Percentiles rank a stretch among this genome's conserved stretches.
Evolutionary conservation across 306 rosid genomes (phyloP).

Genomic region (Ammopiptanthus mongolicus): DNA sequence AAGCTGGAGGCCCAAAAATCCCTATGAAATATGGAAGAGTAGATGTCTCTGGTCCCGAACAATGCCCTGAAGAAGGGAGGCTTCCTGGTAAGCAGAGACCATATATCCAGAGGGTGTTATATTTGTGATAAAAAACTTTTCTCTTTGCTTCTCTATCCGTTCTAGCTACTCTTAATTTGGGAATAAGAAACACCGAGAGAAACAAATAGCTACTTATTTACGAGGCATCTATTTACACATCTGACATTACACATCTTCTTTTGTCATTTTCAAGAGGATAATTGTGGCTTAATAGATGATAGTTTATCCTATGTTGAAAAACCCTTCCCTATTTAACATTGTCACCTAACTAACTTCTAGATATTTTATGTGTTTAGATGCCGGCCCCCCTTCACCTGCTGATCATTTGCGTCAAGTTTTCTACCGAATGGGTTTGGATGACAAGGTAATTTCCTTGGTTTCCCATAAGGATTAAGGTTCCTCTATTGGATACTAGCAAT

Average conservation of each 20-base stretch:
- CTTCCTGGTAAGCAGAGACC: constrained; percentile 70
- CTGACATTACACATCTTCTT: background rate
- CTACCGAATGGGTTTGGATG: constrained; percentile 89
- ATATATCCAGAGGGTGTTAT: constrained; percentile 11
- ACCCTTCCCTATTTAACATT: background rate
- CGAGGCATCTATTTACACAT: background rate
- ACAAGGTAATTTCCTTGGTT: constrained; percentile 53
- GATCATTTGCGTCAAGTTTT: constrained; percentile 88
- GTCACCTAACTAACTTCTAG: background rate
- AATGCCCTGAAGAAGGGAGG: constrained; percentile 97
- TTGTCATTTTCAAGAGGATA: background rate
- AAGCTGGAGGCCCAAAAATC: constrained; percentile 93
- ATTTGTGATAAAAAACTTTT: constrained; percentile 2
- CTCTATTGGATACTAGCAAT: background rate
- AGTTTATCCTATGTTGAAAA: background rate
- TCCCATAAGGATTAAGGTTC: background rate
- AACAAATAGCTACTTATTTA: background rate
- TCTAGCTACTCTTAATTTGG: constrained; percentile 9
- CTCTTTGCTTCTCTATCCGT: background rate
- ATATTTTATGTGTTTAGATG: constrained; percentile 50
- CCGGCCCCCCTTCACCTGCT: constrained; percentile 96
- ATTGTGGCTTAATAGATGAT: background rate
- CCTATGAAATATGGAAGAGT: constrained; percentile 98
- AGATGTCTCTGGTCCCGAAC: constrained; percentile 62
- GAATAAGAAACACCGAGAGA: constrained; percentile 10